phyloP scores from a whole-genome alignment of 2,329 filamentous ascomycete species.

The Annulohypoxylon truncatum region DNA sequence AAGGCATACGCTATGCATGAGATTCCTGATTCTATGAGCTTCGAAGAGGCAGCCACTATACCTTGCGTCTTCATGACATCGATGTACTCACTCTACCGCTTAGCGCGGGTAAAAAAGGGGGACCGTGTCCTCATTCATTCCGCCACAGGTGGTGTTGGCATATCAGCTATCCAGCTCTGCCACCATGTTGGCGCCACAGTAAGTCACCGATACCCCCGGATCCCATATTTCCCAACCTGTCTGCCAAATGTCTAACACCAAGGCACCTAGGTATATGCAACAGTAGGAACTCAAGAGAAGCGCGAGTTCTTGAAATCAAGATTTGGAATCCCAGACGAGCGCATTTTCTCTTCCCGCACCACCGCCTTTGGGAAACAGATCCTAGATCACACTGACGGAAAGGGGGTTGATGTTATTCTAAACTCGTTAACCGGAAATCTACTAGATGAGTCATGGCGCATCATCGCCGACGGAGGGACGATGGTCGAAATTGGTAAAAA shows the following conservation, averaged over 20 bases:
- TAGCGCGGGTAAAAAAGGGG: slow-evolving; percentile 44
- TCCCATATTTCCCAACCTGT: not conserved
- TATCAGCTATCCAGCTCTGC: slow-evolving; percentile 28
- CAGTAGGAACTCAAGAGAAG: slow-evolving; percentile 28
- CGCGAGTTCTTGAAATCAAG: slow-evolving; percentile 43
- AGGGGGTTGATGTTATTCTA: slow-evolving; percentile 42
- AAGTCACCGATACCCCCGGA: too few species aligned
- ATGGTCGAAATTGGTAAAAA: slow-evolving; percentile 43
- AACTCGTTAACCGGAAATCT: slow-evolving; percentile 41
- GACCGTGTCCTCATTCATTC: slow-evolving; percentile 40
- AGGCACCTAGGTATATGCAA: slow-evolving; percentile 31
- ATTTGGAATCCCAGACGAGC: slow-evolving; percentile 48
- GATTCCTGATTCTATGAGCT: slow-evolving; percentile 51
- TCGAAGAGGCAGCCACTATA: slow-evolving; percentile 51
- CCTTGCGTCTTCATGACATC: slow-evolving; percentile 49
- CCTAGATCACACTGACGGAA: slow-evolving; percentile 40
- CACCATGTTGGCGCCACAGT: slow-evolving; percentile 4
- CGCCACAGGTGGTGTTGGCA: slow-evolving; percentile 32
- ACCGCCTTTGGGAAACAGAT: slow-evolving; percentile 47
- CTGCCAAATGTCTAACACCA: not conserved
- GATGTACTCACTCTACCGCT: slow-evolving; percentile 47
- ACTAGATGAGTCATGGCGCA: slow-evolving; percentile 34
- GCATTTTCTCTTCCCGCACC: slow-evolving; percentile 51
- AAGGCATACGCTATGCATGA: not conserved
- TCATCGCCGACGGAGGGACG: slow-evolving; percentile 33